A percentile compares a stretch with the other conserved stretches of the same genome.
Conservation (phyloP, 2,329 filamentous ascomycete species). For the Xenoacremonium recifei region DNA sequence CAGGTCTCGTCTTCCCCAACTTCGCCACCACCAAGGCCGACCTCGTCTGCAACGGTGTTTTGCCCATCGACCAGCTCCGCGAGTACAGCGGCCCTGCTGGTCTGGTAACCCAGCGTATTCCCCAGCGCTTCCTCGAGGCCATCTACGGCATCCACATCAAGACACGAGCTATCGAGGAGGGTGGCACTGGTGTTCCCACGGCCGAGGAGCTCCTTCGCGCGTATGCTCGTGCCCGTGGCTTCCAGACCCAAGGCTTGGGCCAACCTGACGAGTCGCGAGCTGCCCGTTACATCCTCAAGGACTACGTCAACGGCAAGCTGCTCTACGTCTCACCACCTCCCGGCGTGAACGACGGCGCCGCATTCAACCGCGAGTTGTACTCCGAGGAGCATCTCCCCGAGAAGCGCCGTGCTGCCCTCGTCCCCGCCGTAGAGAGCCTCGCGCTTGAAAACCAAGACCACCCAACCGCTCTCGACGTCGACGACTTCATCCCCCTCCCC, state of each 20-base stretch:
- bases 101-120: slow-evolving; percentile 81
- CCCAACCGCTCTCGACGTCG: slow-evolving; percentile 30
- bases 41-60: slow-evolving; percentile 88
- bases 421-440: slow-evolving; percentile 47
- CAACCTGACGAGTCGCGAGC: slow-evolving; percentile 93
- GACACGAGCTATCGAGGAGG: slow-evolving; percentile 81
- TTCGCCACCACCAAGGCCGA: slow-evolving; percentile 97
- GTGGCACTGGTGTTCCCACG: slow-evolving; percentile 83
- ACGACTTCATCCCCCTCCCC: slow-evolving; percentile 29
- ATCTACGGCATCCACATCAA: slow-evolving; percentile 90
- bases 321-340: slow-evolving; percentile 90
- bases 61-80: slow-evolving; percentile 94
- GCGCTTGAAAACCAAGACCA: slow-evolving; percentile 33
- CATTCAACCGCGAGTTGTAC: slow-evolving; percentile 91
- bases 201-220: slow-evolving; percentile 81
- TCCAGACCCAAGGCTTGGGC: slow-evolving; percentile 83
- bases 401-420: slow-evolving; percentile 70
- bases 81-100: slow-evolving; percentile 87
- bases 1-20: slow-evolving; percentile 97
- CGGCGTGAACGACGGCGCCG: slow-evolving; percentile 62
- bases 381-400: slow-evolving; percentile 77
- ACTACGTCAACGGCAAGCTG: slow-evolving; percentile 95
- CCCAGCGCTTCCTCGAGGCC: slow-evolving; percentile 84
- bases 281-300: slow-evolving; percentile 86
- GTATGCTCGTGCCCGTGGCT: slow-evolving; percentile 87